phyloP scores from a whole-genome alignment of 2,329 filamentous ascomycete genomes.

The Fusarium pseudoanthophilum region DNA sequence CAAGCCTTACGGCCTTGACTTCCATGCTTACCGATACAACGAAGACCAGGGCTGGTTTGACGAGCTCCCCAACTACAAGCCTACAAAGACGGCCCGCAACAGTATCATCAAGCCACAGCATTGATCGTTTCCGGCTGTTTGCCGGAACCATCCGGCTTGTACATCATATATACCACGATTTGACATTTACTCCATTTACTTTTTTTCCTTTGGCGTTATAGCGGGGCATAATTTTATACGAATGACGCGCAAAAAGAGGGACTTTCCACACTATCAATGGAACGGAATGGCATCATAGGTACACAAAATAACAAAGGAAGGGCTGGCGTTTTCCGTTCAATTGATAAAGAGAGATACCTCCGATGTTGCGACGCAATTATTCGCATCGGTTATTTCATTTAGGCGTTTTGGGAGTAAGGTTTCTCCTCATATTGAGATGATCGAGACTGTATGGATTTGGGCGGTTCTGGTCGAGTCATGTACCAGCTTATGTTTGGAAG shows the following conservation, averaged over 20 bases:
- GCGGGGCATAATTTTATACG: constrained; percentile 33
- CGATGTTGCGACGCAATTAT: constrained; percentile 37
- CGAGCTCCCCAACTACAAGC: constrained; percentile 84
- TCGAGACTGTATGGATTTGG: constrained; percentile 25
- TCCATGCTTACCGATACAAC: constrained; percentile 94
- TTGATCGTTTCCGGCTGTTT: neutral
- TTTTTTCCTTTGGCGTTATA: constrained; percentile 38
- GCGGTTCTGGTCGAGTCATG: constrained; percentile 32
- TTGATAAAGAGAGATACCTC: constrained; percentile 46
- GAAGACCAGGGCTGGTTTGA: constrained; percentile 82
- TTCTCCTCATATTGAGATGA: constrained; percentile 17
- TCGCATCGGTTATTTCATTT: constrained; percentile 35
- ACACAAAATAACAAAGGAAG: constrained; percentile 37
- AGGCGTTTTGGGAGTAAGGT: constrained; percentile 9
- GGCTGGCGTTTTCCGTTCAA: constrained; percentile 45
- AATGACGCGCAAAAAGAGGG: constrained; percentile 41
- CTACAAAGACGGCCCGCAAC: constrained; percentile 62
- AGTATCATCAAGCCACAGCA: constrained; percentile 40
- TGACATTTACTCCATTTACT: neutral
- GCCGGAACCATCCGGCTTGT: constrained; percentile 33
- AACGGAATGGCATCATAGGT: constrained; percentile 41
- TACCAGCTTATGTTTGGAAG: constrained; percentile 5
- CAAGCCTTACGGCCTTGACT: constrained; percentile 97
- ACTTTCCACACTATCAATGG: constrained; percentile 43
- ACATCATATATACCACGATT: constrained; percentile 31